Base-by-base conservation (phyloP, 768 basidiomycete species). In the Hydnomerulius pinastri region DNA sequence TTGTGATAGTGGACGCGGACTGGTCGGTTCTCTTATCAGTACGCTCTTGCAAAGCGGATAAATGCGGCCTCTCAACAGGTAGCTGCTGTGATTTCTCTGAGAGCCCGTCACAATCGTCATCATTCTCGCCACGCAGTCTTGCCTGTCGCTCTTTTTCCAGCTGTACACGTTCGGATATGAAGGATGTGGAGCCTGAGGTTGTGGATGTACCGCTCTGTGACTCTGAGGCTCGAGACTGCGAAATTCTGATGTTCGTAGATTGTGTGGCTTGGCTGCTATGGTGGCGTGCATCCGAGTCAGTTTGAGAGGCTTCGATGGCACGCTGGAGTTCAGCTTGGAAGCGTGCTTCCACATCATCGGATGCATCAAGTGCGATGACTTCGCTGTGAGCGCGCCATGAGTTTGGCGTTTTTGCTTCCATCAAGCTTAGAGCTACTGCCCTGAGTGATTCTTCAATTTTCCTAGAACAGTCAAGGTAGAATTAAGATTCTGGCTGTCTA, bases 61-160 rank as follows among this genome's bases (percentile, higher is more conserved):
- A 51, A 55, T 71, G 75, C 70, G 72, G 77, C 73, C 77, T 81
- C 77, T 85, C 86, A 56, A 77, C 68, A 48, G 77, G 70, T 58
- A 66, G 73, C 47, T 65, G 69, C 21, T 46, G 43, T 41, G 51
- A 46, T 18, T 39, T 54, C 29, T 50, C 55, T 23, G 4, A 35
- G 1, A 13, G 4, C 23, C 65, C 62, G 15, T 66, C 64, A 12
- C 66, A 68, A 38, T 66, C n/a, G n/a, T n/a, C 60, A 12, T 69
- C 64, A 15, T 58, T 54, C 13, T 74, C 69, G 23, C 65, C 66
- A 15, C 70, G 74, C 7, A 72, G 84, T 4, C 93, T 77, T 37
- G 81, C 86, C 4, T 87, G 69, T 13, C 93, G 77, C 55, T 89
- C 91, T 50, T 76, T 80, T 68, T 96, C 93, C 50, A 95, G 63